A percentile compares a stretch with the other conserved stretches of the same genome.
Evolutionary conservation across 164 flowering plant genomes (phyloP).

Genomic region (Dillenia suffruticosa): DNA sequence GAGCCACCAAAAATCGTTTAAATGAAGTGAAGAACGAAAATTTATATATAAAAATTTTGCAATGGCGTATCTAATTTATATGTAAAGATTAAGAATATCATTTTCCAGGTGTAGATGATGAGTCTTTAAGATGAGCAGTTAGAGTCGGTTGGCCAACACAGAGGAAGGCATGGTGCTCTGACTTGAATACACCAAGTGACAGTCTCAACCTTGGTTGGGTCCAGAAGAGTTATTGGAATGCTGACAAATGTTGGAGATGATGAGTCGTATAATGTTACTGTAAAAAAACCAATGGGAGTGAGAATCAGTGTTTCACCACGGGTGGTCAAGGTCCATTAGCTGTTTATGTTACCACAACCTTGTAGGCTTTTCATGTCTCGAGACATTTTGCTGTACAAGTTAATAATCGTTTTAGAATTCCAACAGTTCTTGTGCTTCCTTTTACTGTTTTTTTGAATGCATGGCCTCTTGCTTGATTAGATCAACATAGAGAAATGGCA

Average conservation of each 20-base stretch:
- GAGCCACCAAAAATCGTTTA: too few species aligned
- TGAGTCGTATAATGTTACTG: constrained; percentile 34
- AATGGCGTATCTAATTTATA: too few species aligned
- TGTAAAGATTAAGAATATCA: too few species aligned
- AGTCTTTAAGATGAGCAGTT: constrained; percentile 38
- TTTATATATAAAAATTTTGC: too few species aligned
- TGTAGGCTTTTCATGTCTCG: constrained; percentile 17
- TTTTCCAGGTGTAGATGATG: constrained; percentile 39
- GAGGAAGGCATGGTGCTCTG: constrained; percentile 42
- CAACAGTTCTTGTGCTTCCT: too few species aligned
- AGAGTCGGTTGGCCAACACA: constrained; percentile 37
- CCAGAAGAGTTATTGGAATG: constrained; percentile 35
- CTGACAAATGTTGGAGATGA: constrained; percentile 36
- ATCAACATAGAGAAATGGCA: too few species aligned
- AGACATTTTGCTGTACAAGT: background rate
- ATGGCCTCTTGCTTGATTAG: too few species aligned
- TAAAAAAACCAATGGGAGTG: constrained; percentile 44
- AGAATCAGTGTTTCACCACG: constrained; percentile 26
- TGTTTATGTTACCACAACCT: constrained; percentile 24
- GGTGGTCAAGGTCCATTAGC: constrained; percentile 33
- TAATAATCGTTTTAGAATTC: background rate
- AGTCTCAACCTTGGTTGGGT: constrained; percentile 46
- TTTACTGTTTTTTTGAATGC: background rate
- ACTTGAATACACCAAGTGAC: constrained; percentile 47
- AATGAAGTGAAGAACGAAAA: too few species aligned